A percentile compares a stretch with the other conserved stretches of the same genome.
Evolutionary conservation across 306 rosid species (phyloP).

Genomic region (Cucumis sativus): Cucumber_9930_V3 NC_026656.2:14961501-14962000

Average conservation of each 20-base stretch:
- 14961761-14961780: neutral
- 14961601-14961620: neutral
- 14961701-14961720: neutral
- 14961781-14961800: neutral
- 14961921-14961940: neutral
- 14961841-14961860: neutral
- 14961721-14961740: neutral
- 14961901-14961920: neutral
- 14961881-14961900: neutral
- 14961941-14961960: neutral
- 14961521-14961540: constrained; percentile 6
- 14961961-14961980: neutral
- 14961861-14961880: neutral
- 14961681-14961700: neutral
- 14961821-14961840: neutral
- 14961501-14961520: constrained; percentile 9
- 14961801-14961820: neutral
- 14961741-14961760: neutral
- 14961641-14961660: neutral
- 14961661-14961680: neutral
- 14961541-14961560: neutral
- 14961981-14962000: neutral
- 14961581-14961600: neutral
- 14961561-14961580: neutral
- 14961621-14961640: neutral